A percentile compares a stretch with the other conserved stretches of the same genome.
phyloP scores from a whole-genome alignment of 495 filamentous ascomycete genomes.

The Neurospora intermedia region DNA sequence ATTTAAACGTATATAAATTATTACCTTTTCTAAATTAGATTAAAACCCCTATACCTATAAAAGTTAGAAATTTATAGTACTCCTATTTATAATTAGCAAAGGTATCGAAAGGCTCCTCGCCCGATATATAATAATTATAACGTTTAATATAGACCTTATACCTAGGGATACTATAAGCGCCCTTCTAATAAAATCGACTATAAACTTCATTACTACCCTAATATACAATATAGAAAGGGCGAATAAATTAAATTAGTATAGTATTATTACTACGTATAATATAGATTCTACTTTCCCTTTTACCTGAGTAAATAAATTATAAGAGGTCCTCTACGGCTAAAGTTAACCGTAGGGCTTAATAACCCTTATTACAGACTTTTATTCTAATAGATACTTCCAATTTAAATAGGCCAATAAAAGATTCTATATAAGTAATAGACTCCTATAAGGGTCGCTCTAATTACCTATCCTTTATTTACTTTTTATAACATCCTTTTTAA shows the following conservation, averaged over 20 bases:
- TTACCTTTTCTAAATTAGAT: neutral
- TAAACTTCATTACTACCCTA: neutral
- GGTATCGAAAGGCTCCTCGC: too few relatives aligned
- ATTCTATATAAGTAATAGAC: neutral
- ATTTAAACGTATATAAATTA: neutral
- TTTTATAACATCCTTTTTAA: too few relatives aligned
- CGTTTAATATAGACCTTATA: neutral
- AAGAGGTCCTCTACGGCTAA: neutral
- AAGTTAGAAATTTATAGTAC: neutral
- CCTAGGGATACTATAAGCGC: neutral
- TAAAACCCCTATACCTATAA: neutral
- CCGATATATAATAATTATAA: neutral
- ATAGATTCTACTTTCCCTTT: neutral
- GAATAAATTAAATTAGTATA: neutral
- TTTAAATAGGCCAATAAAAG: neutral
- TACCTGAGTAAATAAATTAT: neutral
- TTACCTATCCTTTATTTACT: neutral
- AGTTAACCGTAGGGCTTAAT: rapidly evolving
- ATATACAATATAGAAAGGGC: neutral
- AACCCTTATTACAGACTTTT: too few relatives aligned
- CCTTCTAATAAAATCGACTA: neutral
- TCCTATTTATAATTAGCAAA: neutral
- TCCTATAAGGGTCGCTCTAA: neutral
- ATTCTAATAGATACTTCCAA: neutral
- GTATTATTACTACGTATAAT: neutral